Evolutionary conservation across 1,139 yeast species (phyloP), one percentile per base, ranked within the genome.

Genomic region (Kodamaea arcana): DNA sequence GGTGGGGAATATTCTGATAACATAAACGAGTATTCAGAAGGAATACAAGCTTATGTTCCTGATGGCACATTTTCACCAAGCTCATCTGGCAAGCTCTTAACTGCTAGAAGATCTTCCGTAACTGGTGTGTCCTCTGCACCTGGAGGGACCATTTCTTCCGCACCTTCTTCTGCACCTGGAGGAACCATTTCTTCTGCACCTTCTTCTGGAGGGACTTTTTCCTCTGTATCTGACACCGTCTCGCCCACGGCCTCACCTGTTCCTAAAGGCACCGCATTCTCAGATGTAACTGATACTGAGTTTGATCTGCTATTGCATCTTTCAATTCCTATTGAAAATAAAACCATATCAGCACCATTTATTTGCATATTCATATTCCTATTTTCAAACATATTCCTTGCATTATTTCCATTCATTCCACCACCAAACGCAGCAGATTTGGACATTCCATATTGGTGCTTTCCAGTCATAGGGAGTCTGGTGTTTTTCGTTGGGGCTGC

Each of bases 391-490:
- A 25, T 75, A 4, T 75, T 75, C 41, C 58, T 78, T 46, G 78
- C 80, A 2, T 36, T 78, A 9, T 69, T 77, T 36, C 83, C 83
- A 5, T 76, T 78, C 51, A 55, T 78, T 0, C 79, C 77, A 3
- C 83, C 83, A 2, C 70, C 69, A 16, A 43, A 46, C n/a, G 56
- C 54, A 41, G 42, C 41, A 3, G 41, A 11, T 37, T 47, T 44
- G 52, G 54, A 43, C 38, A 62, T 58, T 33, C 82, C 83, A 1
- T 78, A 72, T 46, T 78, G 75, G 67, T 67, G 76, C 22, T 76
- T 77, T 48, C 83, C 83, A 0, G 58, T 67, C 5, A 70, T 78
- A 2, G 79, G 83, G 0, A 57, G 76, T 2, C 56, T 67, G 2
- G 72, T 74, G 6, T 50, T 77, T 17, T 36, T 60, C 0, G 30